A percentile compares a stretch with the other conserved stretches of the same genome.
phyloP scores from a whole-genome alignment of 2,329 filamentous ascomycete genomes.

The Escovopsis sp. region DNA sequence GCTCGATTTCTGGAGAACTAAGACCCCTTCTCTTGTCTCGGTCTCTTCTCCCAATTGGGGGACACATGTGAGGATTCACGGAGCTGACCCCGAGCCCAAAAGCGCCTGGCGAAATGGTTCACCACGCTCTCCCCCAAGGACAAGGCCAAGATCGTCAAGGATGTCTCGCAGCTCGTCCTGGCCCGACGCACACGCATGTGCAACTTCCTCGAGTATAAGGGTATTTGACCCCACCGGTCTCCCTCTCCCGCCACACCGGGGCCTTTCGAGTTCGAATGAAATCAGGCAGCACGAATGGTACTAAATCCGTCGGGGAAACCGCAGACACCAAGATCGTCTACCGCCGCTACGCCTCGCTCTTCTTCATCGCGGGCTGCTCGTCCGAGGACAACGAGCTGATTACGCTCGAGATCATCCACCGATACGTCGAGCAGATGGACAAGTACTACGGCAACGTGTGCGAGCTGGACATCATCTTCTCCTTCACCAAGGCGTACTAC shows the following conservation, averaged over 20 bases:
- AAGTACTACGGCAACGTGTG: conserved; percentile 99
- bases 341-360: conserved; percentile 93
- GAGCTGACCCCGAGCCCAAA: conserved; percentile 11
- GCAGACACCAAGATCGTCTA: conserved; percentile 98
- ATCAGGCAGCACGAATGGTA: too few relatives aligned
- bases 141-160: conserved; percentile 99
- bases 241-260: not conserved
- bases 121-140: conserved; percentile 94
- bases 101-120: conserved; percentile 99
- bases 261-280: not conserved
- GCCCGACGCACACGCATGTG: conserved; percentile 96
- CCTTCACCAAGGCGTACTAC: conserved; percentile 99
- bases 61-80: not conserved
- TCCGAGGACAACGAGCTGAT: conserved; percentile 98
- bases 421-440: conserved; percentile 99
- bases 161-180: conserved; percentile 94
- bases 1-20: not conserved
- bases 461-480: conserved; percentile 99
- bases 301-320: too few relatives aligned
- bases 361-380: conserved; percentile 96
- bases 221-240: conserved; percentile 29
- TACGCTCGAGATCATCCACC: conserved; percentile 94
- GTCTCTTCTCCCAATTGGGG: too few relatives aligned
- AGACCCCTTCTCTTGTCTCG: too few relatives aligned
- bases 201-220: conserved; percentile 99